Conservation (phyloP, 768 basidiomycete species). For the Rhodotorula sphaerocarpa region DNA sequence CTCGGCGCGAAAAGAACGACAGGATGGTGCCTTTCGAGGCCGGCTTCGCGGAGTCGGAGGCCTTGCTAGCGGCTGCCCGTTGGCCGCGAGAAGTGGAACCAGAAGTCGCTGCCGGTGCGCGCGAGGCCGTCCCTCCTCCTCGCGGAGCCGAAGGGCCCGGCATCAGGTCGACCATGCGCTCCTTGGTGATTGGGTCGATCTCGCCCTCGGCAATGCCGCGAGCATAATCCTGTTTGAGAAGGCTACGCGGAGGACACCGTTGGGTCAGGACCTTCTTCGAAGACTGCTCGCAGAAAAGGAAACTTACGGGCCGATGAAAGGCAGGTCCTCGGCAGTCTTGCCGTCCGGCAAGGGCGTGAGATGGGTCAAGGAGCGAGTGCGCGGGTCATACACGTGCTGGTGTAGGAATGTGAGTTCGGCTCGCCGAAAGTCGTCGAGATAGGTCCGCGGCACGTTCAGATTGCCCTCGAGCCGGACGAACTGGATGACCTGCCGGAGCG, state of each 20-base stretch:
- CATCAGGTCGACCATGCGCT: constrained; percentile 71
- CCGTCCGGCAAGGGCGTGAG: constrained; percentile 58
- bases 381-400: constrained; percentile 83
- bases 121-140: too few relatives aligned
- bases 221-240: constrained; percentile 12
- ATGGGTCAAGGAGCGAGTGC: constrained; percentile 57
- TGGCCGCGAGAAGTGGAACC: too few relatives aligned
- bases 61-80: too few relatives aligned
- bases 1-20: constrained; percentile 16
- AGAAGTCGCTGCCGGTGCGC: too few relatives aligned
- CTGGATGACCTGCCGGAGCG: constrained; percentile 61
- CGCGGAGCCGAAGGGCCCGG: constrained; percentile 47
- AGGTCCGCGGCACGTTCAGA: constrained; percentile 66
- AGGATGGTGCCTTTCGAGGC: constrained; percentile 14
- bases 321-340: constrained; percentile 53
- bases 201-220: constrained; percentile 53
- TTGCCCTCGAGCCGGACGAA: constrained; percentile 72
- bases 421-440: constrained; percentile 63
- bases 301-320: constrained; percentile 52
- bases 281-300: background rate
- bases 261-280: background rate
- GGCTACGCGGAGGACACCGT: background rate
- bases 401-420: constrained; percentile 89
- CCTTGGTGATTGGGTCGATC: constrained; percentile 59
- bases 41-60: background rate